Base-by-base conservation (phyloP, 352 stramenopile species). In the Elongisporangium undulatum region DNA sequence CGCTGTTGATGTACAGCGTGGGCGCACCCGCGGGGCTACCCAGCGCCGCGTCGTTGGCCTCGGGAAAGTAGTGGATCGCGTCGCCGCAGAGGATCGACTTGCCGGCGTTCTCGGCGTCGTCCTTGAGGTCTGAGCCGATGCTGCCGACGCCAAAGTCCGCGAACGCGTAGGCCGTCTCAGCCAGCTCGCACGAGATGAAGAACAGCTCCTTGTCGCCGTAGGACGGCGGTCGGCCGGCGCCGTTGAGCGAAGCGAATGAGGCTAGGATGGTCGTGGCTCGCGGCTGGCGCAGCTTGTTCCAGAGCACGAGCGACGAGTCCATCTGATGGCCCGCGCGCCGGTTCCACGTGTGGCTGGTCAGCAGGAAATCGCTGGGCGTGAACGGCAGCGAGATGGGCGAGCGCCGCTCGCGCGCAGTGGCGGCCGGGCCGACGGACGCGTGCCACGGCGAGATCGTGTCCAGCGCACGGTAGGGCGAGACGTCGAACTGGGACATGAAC, bases 1-100 rank as follows among this genome's bases (percentile, higher is more conserved):
- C 70, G 54, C 75, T 85, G 61, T 85, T 85, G 56, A 78, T 77
- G 57, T 85, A 85, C 56, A 84, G 60, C 48, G 56, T 67, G 55
- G 61, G 23, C 55, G 52, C 22, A 16, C 51, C 51, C 24, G 23
- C 51, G 10, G 55, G 51, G 13, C 56, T 39, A 45, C 29, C 61
- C 12, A 54, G 48, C n/a, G 9, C 38, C 12, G 55, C 59, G 64
- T 57, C 45, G 39, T 16, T 68, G 56, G 29, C 38, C 24, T 70
- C 62, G 16, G 59, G 69, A 23, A 62, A 68, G 52, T 63, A 77
- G 26, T 77, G 69, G 26, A 71, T 50, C 5, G 61, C 55, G 20
- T 74, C 64, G 8, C 70, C 70, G 24, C 70, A 78, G 8, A 78
- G 24, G 16, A 61, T 38, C 49, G 56, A 50, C 13, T 66, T 53